Percentiles rank a stretch among this genome's conserved stretches.
These are phyloP conservation scores for Cladosporium velox DNA, from an alignment of 2,329 filamentous ascomycete genomes.

Conservation along the genomic window DNA sequence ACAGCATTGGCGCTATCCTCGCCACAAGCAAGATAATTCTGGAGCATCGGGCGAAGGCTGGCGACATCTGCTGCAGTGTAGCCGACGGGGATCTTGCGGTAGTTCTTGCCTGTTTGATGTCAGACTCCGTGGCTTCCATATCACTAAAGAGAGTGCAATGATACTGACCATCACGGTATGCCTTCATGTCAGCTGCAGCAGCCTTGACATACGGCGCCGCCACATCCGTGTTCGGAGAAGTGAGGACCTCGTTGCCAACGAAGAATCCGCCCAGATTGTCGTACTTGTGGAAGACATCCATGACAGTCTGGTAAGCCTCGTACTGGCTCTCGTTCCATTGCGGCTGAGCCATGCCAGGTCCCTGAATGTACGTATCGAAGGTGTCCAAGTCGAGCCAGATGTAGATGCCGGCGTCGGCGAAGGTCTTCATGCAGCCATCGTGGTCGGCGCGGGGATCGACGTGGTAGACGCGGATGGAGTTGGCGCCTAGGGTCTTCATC, in stretches of 20 bases:
- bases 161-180: constrained; percentile 71
- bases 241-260: constrained; percentile 84
- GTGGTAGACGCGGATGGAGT: constrained; percentile 83
- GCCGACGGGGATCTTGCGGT: constrained; percentile 79
- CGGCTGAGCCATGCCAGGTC: constrained; percentile 46
- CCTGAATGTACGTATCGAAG: constrained; percentile 64
- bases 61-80: constrained; percentile 87
- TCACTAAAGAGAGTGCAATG: constrained; percentile 56
- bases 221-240: constrained; percentile 55
- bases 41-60: constrained; percentile 64
- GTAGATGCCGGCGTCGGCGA: constrained; percentile 80
- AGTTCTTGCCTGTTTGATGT: constrained; percentile 55
- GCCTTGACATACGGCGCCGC: constrained; percentile 84
- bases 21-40: constrained; percentile 78
- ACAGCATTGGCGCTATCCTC: constrained; percentile 67
- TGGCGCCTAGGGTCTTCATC: constrained; percentile 79
- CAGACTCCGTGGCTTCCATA: neutral
- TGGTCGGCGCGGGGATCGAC: constrained; percentile 74
- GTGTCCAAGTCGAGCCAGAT: constrained; percentile 81
- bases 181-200: constrained; percentile 78
- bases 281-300: constrained; percentile 76
- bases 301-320: constrained; percentile 66
- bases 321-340: constrained; percentile 74
- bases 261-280: constrained; percentile 84
- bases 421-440: constrained; percentile 75